Percentiles rank a stretch among this genome's conserved stretches.
Evolutionary conservation across 2,329 filamentous ascomycete species (phyloP).

Genomic region (Fusarium tupiense): DNA sequence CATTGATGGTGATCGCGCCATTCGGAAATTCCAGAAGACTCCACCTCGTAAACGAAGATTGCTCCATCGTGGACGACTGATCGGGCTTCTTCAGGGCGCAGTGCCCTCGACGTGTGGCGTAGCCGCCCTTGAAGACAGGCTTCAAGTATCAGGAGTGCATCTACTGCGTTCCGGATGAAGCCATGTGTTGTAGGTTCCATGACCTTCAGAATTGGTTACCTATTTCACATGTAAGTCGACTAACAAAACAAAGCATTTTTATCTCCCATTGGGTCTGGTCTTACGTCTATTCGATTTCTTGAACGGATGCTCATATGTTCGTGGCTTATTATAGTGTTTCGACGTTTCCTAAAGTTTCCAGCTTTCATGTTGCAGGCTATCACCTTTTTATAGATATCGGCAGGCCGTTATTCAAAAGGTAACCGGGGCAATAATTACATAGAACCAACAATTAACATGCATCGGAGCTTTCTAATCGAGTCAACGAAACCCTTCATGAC

Average conservation of each 20-base stretch:
- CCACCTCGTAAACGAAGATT: not conserved
- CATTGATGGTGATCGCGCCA: not conserved
- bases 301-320: not conserved
- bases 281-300: not conserved
- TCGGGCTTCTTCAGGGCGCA: not conserved
- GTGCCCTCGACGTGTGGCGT: not conserved
- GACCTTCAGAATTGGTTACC: not conserved
- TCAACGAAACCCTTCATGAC: not conserved
- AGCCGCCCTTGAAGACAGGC: not conserved
- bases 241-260: not conserved
- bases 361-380: not conserved
- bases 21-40: rapidly evolving
- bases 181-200: not conserved
- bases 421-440: not conserved
- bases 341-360: rapidly evolving
- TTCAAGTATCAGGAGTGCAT: not conserved
- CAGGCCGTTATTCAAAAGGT: not conserved
- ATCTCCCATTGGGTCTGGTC: rapidly evolving
- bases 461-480: not conserved
- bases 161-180: not conserved
- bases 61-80: not conserved
- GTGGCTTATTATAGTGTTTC: not conserved
- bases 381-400: not conserved
- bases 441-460: not conserved
- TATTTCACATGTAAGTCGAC: not conserved